phyloP scores from a whole-genome alignment of 768 basidiomycete genomes.

The Xanthoconium stramineum region DNA sequence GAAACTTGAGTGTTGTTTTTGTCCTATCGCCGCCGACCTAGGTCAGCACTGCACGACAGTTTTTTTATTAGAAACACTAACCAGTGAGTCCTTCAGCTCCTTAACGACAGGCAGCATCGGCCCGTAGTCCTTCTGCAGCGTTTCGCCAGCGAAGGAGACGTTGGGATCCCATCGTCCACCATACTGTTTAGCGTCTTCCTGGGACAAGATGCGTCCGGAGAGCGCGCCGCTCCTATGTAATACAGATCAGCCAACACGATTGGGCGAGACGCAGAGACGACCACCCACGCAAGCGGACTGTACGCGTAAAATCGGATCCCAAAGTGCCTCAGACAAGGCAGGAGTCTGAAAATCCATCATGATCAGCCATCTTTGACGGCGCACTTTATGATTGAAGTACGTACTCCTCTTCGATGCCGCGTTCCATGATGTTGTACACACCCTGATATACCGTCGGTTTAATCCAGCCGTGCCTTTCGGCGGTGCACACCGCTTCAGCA shows the following conservation, averaged over 20 bases:
- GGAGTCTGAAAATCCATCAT: conserved; percentile 21
- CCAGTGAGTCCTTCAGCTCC: conserved; percentile 16
- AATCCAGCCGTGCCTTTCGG: conserved; percentile 44
- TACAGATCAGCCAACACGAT: background rate
- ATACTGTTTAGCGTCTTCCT: background rate
- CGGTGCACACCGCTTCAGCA: conserved; percentile 42
- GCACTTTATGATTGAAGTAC: background rate
- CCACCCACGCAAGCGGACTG: conserved; percentile 21
- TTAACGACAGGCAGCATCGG: conserved; percentile 12
- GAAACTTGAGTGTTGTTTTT: conserved; percentile 3
- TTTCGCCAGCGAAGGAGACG: background rate
- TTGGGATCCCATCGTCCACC: conserved; percentile 14
- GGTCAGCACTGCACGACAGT: background rate
- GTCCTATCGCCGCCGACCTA: background rate
- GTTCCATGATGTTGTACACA: conserved; percentile 45
- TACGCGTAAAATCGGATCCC: conserved; percentile 39
- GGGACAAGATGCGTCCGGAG: conserved; percentile 7
- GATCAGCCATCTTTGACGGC: background rate
- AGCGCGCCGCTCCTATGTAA: conserved; percentile 11
- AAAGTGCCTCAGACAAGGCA: conserved; percentile 42
- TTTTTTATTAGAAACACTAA: background rate
- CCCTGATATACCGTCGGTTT: conserved; percentile 50
- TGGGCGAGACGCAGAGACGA: background rate
- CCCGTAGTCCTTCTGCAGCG: background rate
- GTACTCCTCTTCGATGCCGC: conserved; percentile 18